Evolutionary conservation across 2,329 filamentous ascomycete genomes (phyloP), one percentile per base, ranked within the genome.

Genomic region (Beauveria bassiana): DNA sequence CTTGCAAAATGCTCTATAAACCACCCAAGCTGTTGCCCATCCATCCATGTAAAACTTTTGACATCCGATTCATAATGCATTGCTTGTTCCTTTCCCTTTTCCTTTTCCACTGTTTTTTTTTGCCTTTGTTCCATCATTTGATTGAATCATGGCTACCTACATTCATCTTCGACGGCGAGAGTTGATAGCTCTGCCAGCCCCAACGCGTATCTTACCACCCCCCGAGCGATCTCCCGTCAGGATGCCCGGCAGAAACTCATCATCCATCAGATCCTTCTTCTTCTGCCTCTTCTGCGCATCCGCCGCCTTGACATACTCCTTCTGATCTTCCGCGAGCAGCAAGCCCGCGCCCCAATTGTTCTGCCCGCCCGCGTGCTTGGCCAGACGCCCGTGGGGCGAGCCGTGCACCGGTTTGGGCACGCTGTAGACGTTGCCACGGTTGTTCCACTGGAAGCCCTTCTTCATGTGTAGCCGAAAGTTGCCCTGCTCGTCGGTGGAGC

Each of bases 371-470:
- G 85, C 86, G 9, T 76, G 82, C 77, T 74, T 85, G 74, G 84
- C 74, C 76, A 78, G 81, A 73, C 92, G 91, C 52, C 91, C 92
- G 73, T 86, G 96, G 7, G 93, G 77, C 16, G 84, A 88, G 2
- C 95, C 95, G 64, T 90, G 86, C 14, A 89, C 84, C 0, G 95
- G 90, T 78, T 97, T 98, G 1, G 95, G 95, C 50, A 99, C 86
- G 72, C 91, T 96, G 79, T 88, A 99, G 43, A 91, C 85, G 74
- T 97, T 95, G 58, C 95, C 95, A 26, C 93, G 84, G 67, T 89
- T 96, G 76, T 96, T 98, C 87, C 88, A 96, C 76, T 97, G 91
- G 80, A 95, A 96, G 74, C 96, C 96, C 75, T 87, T 88, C 80
- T 96, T 96, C 63, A 99, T 79, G 72, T 97, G 90, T 63, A 99